Conservation (phyloP, 139 green algal genomes). For the Picochlorum costavermella region DNA sequence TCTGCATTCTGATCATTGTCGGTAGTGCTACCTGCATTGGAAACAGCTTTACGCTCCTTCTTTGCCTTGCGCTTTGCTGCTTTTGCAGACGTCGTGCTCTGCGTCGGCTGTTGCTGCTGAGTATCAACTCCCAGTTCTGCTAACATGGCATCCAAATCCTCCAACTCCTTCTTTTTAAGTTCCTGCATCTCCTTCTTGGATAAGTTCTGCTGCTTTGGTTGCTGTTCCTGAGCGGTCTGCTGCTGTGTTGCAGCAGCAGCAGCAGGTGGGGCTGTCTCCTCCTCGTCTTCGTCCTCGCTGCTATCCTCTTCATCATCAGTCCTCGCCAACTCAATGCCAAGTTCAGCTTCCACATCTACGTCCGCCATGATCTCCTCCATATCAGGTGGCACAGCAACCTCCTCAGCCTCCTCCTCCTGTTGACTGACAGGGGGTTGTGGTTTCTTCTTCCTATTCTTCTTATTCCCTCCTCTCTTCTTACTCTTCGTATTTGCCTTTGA, state of each 20-base stretch:
- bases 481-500: constrained; percentile 9
- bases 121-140: constrained; percentile 44
- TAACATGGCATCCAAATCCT: constrained; percentile 40
- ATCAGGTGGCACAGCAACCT: not conserved
- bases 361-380: constrained; percentile 4
- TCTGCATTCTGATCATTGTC: not conserved
- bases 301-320: constrained; percentile 38
- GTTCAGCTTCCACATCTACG: constrained; percentile 35
- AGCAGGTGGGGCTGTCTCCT: constrained; percentile 8
- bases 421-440: not conserved
- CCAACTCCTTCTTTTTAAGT: constrained; percentile 44
- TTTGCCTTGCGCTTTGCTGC: constrained; percentile 33
- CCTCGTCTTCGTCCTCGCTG: constrained; percentile 29
- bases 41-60: constrained; percentile 8
- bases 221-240: constrained; percentile 4
- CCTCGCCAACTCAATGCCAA: constrained; percentile 41
- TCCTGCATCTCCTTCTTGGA: constrained; percentile 50
- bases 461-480: no score
- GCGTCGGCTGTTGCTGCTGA: constrained; percentile 3
- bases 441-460: no score
- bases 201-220: constrained; percentile 14
- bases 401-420: not conserved
- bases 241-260: not conserved
- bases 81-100: constrained; percentile 7
- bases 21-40: constrained; percentile 1